Percentiles rank a stretch among this genome's conserved stretches.
phyloP scores from a whole-genome alignment of 345 rosid genomes.

The Mangifera indica region DNA sequence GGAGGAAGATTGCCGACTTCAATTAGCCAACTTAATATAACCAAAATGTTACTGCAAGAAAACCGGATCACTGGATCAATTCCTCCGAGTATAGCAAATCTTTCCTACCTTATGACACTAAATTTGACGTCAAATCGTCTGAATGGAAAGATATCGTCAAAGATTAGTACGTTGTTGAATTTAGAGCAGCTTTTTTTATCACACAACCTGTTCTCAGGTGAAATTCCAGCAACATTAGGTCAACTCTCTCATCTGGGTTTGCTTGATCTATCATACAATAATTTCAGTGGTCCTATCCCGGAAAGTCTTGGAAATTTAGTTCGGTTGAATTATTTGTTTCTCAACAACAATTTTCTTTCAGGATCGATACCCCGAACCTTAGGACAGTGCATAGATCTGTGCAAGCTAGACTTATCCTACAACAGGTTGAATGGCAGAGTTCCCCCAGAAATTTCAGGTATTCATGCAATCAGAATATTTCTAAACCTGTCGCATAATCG shows the following conservation, averaged over 20 bases:
- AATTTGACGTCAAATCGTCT: background rate
- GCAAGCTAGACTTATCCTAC: constrained; percentile 45
- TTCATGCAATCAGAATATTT: constrained; percentile 37
- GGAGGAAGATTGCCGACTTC: constrained; percentile 52
- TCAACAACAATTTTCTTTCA: constrained; percentile 46
- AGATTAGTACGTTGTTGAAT: background rate
- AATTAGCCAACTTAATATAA: constrained; percentile 28
- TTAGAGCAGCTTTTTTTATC: constrained; percentile 38
- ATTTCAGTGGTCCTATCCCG: constrained; percentile 46
- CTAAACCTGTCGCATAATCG: constrained; percentile 47
- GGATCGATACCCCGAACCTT: constrained; percentile 13
- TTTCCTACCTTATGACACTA: constrained; percentile 24
- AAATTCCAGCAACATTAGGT: constrained; percentile 44
- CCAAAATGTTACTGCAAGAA: constrained; percentile 38
- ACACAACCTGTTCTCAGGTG: constrained; percentile 33
- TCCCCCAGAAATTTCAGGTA: constrained; percentile 38
- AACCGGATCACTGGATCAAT: constrained; percentile 45
- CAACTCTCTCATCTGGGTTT: constrained; percentile 29
- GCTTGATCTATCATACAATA: constrained; percentile 50
- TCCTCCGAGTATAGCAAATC: constrained; percentile 37
- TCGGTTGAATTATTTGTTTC: constrained; percentile 29
- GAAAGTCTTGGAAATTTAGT: constrained; percentile 35
- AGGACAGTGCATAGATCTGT: constrained; percentile 35
- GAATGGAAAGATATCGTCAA: background rate
- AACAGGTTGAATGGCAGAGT: constrained; percentile 48